Base-by-base conservation (phyloP, 176 grass and related monocot species). In the Phoenix dactylifera region DNA sequence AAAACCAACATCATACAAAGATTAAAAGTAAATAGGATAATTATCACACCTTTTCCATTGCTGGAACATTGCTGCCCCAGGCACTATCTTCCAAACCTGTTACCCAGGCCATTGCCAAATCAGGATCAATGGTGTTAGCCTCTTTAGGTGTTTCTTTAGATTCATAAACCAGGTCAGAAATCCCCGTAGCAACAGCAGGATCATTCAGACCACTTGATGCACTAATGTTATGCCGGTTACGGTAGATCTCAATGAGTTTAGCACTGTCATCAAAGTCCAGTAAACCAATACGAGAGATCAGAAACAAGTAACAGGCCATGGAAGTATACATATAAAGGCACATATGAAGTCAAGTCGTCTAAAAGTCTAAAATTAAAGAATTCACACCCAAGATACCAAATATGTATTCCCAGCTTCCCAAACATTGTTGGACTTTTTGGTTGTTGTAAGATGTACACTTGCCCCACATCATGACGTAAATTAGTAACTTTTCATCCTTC, bases 41-140 rank as follows among this genome's bases (percentile, higher is more conserved):
- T 35, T 60, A 73, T 28, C 75, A 66, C 63, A 98, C 94, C 69
- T 98, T 98, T 64, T 98, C 94, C 39, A 98, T 81, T 18, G 84
- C 94, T 26, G 94, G 84, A 28, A 88, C 85, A 32, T 98, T 89
- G 62, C 80, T 85, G 68, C 72, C 79, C 94, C 84, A 98, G 69
- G 52, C 68, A 74, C 88, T 88, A 76, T 93, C 88, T 51, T 89
- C 94, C 58, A 98, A 88, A 74, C 94, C 94, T 23, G 94, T 85
- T 71, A 88, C 94, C 94, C 94, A 98, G 54, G 94, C 94, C 94
- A 93, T 98, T 51, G 94, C 94, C 70, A 93, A 74, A 72, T 93
- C 94, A 62, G 94, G 94, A 60, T 98, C 94, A 50, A 98, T 98
- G 28, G 85, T 64, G 25, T 48, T 55, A 53, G 93, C 71, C 60